A percentile compares a stretch with the other conserved stretches of the same genome.
These are phyloP conservation scores for Nymphaea thermarum DNA, from an alignment of 164 flowering plant genomes.

Conservation along the genomic window DNA sequence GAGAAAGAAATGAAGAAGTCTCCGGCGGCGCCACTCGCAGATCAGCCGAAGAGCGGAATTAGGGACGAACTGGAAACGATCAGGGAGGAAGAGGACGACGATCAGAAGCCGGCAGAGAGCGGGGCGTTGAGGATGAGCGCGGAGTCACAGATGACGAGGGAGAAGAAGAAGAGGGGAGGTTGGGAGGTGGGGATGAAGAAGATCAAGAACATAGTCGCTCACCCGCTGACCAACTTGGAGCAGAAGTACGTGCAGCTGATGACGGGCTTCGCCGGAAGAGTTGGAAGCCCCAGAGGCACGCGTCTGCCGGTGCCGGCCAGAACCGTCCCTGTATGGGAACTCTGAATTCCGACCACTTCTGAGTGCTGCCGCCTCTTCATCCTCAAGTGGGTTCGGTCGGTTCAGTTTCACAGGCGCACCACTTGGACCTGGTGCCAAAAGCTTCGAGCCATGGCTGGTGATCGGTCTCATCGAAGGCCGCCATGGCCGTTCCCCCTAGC, in stretches of 20 bases:
- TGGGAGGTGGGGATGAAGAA: background rate
- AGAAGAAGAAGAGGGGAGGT: background rate
- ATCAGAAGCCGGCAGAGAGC: background rate
- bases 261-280: background rate
- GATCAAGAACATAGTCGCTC: background rate
- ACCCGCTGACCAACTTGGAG: background rate
- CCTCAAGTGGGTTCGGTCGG: too few species aligned
- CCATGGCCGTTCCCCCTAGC: too few species aligned
- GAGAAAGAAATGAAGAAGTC: background rate
- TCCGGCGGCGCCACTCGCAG: background rate
- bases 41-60: background rate
- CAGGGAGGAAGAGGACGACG: background rate
- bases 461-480: too few species aligned
- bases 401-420: too few species aligned
- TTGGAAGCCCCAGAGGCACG: background rate
- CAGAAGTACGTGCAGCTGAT: background rate
- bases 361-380: too few species aligned
- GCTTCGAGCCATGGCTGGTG: too few species aligned
- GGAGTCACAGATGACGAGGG: background rate
- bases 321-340: background rate
- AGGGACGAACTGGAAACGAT: background rate
- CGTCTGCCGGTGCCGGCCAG: background rate
- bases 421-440: too few species aligned
- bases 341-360: background rate
- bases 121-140: background rate